Evolutionary conservation across 495 filamentous ascomycete genomes (phyloP).

Genomic region (Daldinia vernicosa): DNA sequence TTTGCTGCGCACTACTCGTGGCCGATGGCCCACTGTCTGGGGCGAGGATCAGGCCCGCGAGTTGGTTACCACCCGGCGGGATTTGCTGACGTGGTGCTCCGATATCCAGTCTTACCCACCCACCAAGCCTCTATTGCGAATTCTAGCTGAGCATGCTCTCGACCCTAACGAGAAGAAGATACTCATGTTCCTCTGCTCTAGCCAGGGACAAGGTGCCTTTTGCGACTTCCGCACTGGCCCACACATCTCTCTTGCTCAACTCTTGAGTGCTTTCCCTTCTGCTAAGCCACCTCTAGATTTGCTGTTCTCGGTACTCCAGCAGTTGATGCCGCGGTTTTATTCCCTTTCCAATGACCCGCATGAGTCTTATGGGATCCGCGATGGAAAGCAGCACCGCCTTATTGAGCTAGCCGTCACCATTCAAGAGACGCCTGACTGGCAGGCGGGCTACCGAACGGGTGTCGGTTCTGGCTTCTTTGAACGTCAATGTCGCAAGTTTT

Average conservation of each 20-base stretch:
- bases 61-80: slow-evolving; percentile 85
- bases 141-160: slow-evolving; percentile 84
- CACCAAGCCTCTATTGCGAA: slow-evolving; percentile 84
- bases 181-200: slow-evolving; percentile 82
- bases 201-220: slow-evolving; percentile 92
- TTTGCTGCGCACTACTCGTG: slow-evolving; percentile 75
- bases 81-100: slow-evolving; percentile 92
- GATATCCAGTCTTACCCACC: slow-evolving; percentile 94
- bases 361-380: slow-evolving; percentile 73
- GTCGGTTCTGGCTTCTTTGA: slow-evolving; percentile 88
- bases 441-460: slow-evolving; percentile 70
- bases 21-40: slow-evolving; percentile 98
- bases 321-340: slow-evolving; percentile 97
- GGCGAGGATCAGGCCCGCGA: slow-evolving; percentile 87
- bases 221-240: slow-evolving; percentile 94
- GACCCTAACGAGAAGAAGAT: slow-evolving; percentile 87
- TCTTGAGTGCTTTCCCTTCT: slow-evolving; percentile 91
- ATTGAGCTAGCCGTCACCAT: slow-evolving; percentile 95
- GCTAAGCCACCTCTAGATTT: slow-evolving; percentile 84
- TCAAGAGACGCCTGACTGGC: slow-evolving; percentile 87
- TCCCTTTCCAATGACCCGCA: slow-evolving; percentile 96
- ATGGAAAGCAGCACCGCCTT: slow-evolving; percentile 76
- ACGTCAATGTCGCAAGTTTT: slow-evolving; percentile 73
- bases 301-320: slow-evolving; percentile 80
- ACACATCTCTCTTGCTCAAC: slow-evolving; percentile 82